Evolutionary conservation across 768 basidiomycete species (phyloP), one percentile per base, ranked within the genome.

Genomic region (Plicaturopsis crispa): DNA sequence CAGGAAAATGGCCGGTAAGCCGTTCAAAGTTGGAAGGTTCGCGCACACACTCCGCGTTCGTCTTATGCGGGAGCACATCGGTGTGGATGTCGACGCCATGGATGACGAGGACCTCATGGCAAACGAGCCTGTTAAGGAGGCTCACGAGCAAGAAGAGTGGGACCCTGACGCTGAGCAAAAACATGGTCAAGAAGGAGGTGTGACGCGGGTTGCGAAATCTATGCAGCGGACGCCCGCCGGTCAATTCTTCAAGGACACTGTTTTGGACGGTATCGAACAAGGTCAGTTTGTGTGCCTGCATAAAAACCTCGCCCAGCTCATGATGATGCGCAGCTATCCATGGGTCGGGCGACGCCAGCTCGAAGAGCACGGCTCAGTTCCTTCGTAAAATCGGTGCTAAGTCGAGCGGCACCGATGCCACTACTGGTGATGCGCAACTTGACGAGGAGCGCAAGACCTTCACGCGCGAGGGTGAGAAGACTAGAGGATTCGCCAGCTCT

Each of bases 1-100:
- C 40, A 93, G 92, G 38, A 82, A 73, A 1, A 98, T 99, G 94
- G 94, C 81, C 6, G 94, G 96, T 13, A 77, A 77, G 48, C 87
- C 92, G 0, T 98, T 85, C 70, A 78, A 89, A 72, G 94, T 98
- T 42, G 96, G 96, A 14, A 83, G 94, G 18, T 99, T 96, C 59
- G 92, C 94, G 2, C 96, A 99, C 59, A 85, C 86, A 3, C 70
- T 99, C 8, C 83, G 96, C 5, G 72, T 98, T 33, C 79, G 94
- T 13, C 67, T 99, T 43, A 99, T 99, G 96, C 73, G 86, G 46
- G 96, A 99, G 54, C 96, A 99, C 55, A 69, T 96, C 42, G 96
- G 96, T 2, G 70, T 98, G 40, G 91, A 99, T 55, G 92, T 97
- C 21, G 96, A 99, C 54, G 72, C 78, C 2, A 65, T 96, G 49